Evolutionary conservation across 2,329 filamentous ascomycete genomes (phyloP).

Genomic region (Lachnellula occidentalis): DNA sequence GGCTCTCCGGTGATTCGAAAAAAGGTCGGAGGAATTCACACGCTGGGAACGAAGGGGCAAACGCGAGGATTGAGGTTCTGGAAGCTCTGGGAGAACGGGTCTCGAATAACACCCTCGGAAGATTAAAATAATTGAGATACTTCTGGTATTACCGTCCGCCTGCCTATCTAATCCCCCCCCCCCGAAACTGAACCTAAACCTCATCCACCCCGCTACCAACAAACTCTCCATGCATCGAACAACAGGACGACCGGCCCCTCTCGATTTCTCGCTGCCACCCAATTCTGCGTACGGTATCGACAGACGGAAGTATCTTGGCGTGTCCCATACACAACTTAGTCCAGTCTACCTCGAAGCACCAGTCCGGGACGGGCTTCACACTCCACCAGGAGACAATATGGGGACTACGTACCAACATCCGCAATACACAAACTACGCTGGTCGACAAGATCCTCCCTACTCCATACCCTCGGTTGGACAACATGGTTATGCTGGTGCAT

Average conservation of each 20-base stretch:
- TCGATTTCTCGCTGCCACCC: slow-evolving; percentile 26
- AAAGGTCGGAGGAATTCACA: slow-evolving; percentile 13
- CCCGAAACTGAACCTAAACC: background rate
- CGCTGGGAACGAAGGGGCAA: slow-evolving; percentile 9
- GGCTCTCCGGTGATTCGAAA: slow-evolving; percentile 19
- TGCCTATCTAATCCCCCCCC: slow-evolving; percentile 1
- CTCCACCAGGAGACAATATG: slow-evolving; percentile 49
- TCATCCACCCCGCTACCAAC: background rate
- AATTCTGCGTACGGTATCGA: slow-evolving; percentile 17
- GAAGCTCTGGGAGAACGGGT: slow-evolving; percentile 12
- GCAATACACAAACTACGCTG: slow-evolving; percentile 42
- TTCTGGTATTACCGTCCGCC: background rate
- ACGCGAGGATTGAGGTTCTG: slow-evolving; percentile 9
- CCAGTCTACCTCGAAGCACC: slow-evolving; percentile 24
- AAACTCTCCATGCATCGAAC: slow-evolving; percentile 31
- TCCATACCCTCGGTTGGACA: slow-evolving; percentile 8
- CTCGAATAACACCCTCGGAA: background rate
- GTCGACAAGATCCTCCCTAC: slow-evolving; percentile 34
- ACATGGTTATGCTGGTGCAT: slow-evolving; percentile 11
- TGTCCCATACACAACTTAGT: slow-evolving; percentile 10
- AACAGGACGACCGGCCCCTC: slow-evolving; percentile 24
- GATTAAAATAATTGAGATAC: background rate
- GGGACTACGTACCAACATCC: slow-evolving; percentile 44
- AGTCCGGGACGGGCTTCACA: slow-evolving; percentile 39
- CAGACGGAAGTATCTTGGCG: slow-evolving; percentile 19